Percentiles rank a stretch among this genome's conserved stretches.
Evolutionary conservation across 805 yeast species (phyloP).

Genomic region (Limtongia smithiae): DNA sequence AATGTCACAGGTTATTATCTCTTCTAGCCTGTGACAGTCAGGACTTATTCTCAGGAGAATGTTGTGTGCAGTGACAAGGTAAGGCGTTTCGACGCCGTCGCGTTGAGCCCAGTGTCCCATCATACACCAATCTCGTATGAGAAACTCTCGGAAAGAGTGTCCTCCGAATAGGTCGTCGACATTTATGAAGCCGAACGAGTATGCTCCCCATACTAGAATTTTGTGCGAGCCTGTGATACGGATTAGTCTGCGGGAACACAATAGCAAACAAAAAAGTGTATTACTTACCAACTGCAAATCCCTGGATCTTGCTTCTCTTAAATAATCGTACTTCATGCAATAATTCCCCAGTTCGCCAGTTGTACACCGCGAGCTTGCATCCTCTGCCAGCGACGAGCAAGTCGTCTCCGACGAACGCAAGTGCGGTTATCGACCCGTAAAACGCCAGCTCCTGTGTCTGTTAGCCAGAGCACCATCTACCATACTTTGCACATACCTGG

Average conservation of each 20-base stretch:
- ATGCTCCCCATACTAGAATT: slow-evolving; percentile 62
- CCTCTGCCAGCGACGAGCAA: slow-evolving; percentile 67
- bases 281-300: slow-evolving; percentile 46
- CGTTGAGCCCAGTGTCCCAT: slow-evolving; percentile 48
- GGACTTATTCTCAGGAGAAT: slow-evolving; percentile 46
- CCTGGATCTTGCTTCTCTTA: slow-evolving; percentile 75
- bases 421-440: slow-evolving; percentile 69
- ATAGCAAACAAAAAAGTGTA: too few relatives aligned
- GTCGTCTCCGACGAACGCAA: slow-evolving; percentile 44
- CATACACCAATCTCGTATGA: slow-evolving; percentile 77
- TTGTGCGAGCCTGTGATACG: too few relatives aligned
- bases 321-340: slow-evolving; percentile 49
- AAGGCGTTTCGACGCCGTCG: slow-evolving; percentile 39
- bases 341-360: slow-evolving; percentile 42
- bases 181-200: slow-evolving; percentile 53
- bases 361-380: slow-evolving; percentile 55
- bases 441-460: slow-evolving; percentile 9
- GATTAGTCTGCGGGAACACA: too few relatives aligned
- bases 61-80: slow-evolving; percentile 77
- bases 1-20: slow-evolving; percentile 30
- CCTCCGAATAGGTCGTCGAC: slow-evolving; percentile 37
- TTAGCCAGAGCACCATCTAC: too few relatives aligned
- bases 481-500: too few relatives aligned
- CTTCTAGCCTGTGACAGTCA: slow-evolving; percentile 3
- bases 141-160: slow-evolving; percentile 19